Evolutionary conservation across 2,329 filamentous ascomycete species (phyloP), one percentile per base, ranked within the genome.

Genomic region (Ophiostoma montium): DNA sequence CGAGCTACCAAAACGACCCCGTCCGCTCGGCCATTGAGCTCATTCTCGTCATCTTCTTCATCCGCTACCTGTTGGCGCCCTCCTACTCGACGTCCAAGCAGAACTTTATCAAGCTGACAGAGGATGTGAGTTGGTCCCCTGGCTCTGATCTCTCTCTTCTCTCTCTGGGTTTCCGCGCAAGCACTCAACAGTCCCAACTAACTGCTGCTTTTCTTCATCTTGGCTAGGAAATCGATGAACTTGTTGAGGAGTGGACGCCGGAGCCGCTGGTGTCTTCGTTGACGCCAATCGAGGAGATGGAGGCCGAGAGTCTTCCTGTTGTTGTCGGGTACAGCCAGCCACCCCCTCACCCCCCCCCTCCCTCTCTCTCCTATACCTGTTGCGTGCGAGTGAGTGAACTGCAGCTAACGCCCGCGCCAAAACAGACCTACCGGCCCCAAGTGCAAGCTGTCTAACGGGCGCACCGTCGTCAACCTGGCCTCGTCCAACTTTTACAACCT

Each of bases 401-500:
- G 39, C 30, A 12, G 39, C 39, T 42, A 42, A 42, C 15, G 21
- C 31, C 32, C 31, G 35, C 36, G 11, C 35, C 27, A 32, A n/a
- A 52, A 44, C 60, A 94, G 87, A 46, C 84, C 90, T 5, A 89
- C 88, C 1, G 89, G 87, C 10, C 89, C 92, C 43, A 94, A 92
- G 64, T 82, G 84, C 46, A 95, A 92, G 65, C 77, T 98, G 49
- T 73, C 80, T 44, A 95, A 82, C 64, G 92, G 92, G 59, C 84
- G 86, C 56, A 94, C 85, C 16, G 92, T 95, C 21, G 87, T 78
- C 50, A 98, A 98, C 63, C 81, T 98, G 55, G 90, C 87, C 35
- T 94, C 86, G 2, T 92, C 88, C 69, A 98, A 98, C 65, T 95
- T 92, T 66, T 96, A 94, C 72, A 96, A 98, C 69, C 88, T 98